A percentile compares a stretch with the other conserved stretches of the same genome.
Evolutionary conservation across 2,329 filamentous ascomycete species (phyloP).

Genomic region (Epichloe gansuensis): DNA sequence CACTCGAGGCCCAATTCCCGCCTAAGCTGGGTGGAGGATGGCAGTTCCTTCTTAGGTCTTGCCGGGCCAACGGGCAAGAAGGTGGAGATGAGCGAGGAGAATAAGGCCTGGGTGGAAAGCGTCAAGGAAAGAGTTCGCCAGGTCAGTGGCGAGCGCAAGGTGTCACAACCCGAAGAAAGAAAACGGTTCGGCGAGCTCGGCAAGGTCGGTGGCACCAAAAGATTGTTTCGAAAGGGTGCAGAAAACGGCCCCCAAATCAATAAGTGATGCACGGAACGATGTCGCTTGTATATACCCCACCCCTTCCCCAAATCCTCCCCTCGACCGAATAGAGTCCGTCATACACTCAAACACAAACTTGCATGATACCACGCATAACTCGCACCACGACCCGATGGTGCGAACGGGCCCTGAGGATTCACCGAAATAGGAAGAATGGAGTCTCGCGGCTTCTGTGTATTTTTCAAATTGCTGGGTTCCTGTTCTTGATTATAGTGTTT

Average conservation of each 20-base stretch:
- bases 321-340: too few relatives aligned
- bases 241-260: constrained; percentile 11
- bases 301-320: background rate
- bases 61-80: constrained; percentile 57
- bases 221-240: constrained; percentile 47
- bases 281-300: background rate
- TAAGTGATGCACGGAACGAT: constrained; percentile 7
- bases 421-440: too few relatives aligned
- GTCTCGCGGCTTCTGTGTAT: too few relatives aligned
- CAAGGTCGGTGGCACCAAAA: constrained; percentile 60
- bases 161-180: constrained; percentile 16
- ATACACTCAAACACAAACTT: too few relatives aligned
- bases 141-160: constrained; percentile 47
- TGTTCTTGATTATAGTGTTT: too few relatives aligned
- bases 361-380: too few relatives aligned
- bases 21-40: constrained; percentile 47
- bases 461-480: too few relatives aligned
- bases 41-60: constrained; percentile 49
- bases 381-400: too few relatives aligned
- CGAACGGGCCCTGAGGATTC: too few relatives aligned
- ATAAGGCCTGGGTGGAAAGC: constrained; percentile 68
- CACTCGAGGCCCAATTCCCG: constrained; percentile 41
- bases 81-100: constrained; percentile 58
- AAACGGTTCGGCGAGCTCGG: constrained; percentile 56
- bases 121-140: constrained; percentile 70